Evolutionary conservation across 1,139 yeast genomes (phyloP).

Genomic region (Ogataea hybrid): DNA sequence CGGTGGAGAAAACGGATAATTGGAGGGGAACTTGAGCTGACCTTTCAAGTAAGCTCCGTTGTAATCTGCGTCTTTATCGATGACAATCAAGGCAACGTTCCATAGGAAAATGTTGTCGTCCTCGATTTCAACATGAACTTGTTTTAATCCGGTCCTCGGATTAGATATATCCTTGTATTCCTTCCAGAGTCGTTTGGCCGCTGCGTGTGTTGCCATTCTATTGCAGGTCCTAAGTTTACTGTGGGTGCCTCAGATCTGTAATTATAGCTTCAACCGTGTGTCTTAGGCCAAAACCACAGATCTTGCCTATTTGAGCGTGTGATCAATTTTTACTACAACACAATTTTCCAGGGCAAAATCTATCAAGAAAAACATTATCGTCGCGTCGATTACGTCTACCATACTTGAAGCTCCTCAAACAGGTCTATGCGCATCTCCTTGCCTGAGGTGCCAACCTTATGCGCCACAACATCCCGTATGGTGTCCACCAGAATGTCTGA

Average conservation of each 20-base stretch:
- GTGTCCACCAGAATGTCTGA: constrained; percentile 54
- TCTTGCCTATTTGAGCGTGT: constrained; percentile 13
- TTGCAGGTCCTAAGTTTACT: background rate
- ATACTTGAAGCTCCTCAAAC: constrained; percentile 43
- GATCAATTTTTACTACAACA: constrained; percentile 8
- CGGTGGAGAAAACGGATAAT: constrained; percentile 95
- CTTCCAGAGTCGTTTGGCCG: constrained; percentile 78
- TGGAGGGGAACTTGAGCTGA: constrained; percentile 87
- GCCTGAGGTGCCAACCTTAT: constrained; percentile 28
- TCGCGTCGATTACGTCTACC: constrained; percentile 28
- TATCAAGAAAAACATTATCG: constrained; percentile 1
- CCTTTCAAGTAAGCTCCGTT: constrained; percentile 96
- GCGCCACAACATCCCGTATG: constrained; percentile 39
- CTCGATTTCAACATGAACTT: constrained; percentile 84
- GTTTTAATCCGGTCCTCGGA: constrained; percentile 85
- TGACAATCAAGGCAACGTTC: constrained; percentile 93
- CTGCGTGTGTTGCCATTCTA: constrained; percentile 37
- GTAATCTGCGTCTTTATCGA: constrained; percentile 85
- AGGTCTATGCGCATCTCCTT: constrained; percentile 38
- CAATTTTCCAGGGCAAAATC: constrained; percentile 11
- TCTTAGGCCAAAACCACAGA: constrained; percentile 4
- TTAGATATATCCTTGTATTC: constrained; percentile 92
- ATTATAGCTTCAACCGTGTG: constrained; percentile 3
- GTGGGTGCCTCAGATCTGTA: background rate
- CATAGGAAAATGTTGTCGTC: constrained; percentile 90